Conservation (phyloP, 345 rosid species). For the Aquilaria sinensis region DNA sequence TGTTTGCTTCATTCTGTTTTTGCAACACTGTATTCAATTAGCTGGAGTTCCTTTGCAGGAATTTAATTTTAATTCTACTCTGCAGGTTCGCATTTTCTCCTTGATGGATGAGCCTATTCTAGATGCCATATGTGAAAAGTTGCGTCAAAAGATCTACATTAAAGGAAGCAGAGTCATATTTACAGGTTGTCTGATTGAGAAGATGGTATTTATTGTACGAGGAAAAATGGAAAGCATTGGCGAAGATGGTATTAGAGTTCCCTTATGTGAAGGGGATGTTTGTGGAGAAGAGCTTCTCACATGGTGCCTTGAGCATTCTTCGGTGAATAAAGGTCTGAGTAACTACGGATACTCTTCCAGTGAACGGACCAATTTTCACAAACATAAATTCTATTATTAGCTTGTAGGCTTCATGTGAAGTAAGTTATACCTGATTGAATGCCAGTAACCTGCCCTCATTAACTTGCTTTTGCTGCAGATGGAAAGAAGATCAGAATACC, state of each 20-base stretch:
- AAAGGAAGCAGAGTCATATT: constrained; percentile 51
- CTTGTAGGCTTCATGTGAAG: constrained; percentile 3
- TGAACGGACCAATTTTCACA: too few species aligned
- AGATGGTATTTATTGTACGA: constrained; percentile 83
- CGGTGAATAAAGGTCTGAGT: constrained; percentile 44
- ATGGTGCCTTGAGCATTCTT: constrained; percentile 85
- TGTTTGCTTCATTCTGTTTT: not conserved
- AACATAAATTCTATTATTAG: not conserved
- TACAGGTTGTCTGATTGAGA: constrained; percentile 54
- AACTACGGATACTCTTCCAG: not conserved
- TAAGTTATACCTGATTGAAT: too few species aligned
- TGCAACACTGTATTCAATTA: too few species aligned
- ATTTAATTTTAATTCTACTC: constrained; percentile 1
- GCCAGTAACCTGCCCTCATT: not conserved
- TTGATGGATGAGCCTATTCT: constrained; percentile 63
- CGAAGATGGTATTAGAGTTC: constrained; percentile 37
- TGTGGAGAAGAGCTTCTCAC: constrained; percentile 91
- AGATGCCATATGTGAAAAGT: constrained; percentile 69
- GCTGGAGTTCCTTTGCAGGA: not conserved
- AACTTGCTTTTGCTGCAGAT: constrained; percentile 32
- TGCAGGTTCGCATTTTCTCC: constrained; percentile 71
- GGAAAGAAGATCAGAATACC: constrained; percentile 38
- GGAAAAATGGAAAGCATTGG: constrained; percentile 71
- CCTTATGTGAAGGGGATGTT: constrained; percentile 64
- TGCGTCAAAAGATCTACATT: constrained; percentile 67